These are phyloP conservation scores for Lachancea cidri DNA, from an alignment of 805 yeast species.

Conservation along the genomic window DNA sequence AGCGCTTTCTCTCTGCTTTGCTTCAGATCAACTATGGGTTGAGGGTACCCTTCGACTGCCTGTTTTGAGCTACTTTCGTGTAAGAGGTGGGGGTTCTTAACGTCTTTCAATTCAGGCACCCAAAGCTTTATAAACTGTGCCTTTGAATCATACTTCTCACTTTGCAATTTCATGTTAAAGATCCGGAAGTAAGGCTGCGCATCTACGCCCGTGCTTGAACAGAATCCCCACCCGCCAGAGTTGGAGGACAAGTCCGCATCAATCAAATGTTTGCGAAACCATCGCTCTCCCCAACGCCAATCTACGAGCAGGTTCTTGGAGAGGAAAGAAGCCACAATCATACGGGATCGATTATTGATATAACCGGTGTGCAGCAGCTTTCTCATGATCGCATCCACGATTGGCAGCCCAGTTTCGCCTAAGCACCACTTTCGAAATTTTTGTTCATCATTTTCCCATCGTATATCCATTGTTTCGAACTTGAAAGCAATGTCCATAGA, in stretches of 20 bases:
- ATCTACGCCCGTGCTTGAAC: conserved; percentile 48
- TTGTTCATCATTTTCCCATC: conserved; percentile 40
- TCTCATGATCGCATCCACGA: conserved; percentile 56
- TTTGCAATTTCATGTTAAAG: conserved; percentile 48
- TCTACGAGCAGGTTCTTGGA: conserved; percentile 47
- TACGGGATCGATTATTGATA: conserved; percentile 49
- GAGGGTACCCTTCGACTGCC: conserved; percentile 35
- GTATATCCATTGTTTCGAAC: conserved; percentile 37
- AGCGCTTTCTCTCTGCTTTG: conserved; percentile 39
- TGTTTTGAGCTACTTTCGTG: conserved; percentile 14
- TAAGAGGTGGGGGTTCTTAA: conserved; percentile 24
- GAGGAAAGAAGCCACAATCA: conserved; percentile 49
- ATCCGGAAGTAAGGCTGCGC: conserved; percentile 55
- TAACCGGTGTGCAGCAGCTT: conserved; percentile 47
- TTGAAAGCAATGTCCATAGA: conserved; percentile 48
- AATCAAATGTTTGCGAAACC: conserved; percentile 43
- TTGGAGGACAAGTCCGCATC: conserved; percentile 53
- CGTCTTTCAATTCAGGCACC: conserved; percentile 42
- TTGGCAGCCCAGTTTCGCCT: conserved; percentile 52
- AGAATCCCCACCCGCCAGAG: conserved; percentile 56
- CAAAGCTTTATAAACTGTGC: conserved; percentile 44
- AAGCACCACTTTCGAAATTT: conserved; percentile 46
- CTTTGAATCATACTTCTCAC: conserved; percentile 43
- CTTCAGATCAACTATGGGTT: conserved; percentile 42
- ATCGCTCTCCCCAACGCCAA: conserved; percentile 51